Evolutionary conservation across 495 filamentous ascomycete genomes (phyloP), one percentile per base, ranked within the genome.

Genomic region (Annulohypoxylon bovei): DNA sequence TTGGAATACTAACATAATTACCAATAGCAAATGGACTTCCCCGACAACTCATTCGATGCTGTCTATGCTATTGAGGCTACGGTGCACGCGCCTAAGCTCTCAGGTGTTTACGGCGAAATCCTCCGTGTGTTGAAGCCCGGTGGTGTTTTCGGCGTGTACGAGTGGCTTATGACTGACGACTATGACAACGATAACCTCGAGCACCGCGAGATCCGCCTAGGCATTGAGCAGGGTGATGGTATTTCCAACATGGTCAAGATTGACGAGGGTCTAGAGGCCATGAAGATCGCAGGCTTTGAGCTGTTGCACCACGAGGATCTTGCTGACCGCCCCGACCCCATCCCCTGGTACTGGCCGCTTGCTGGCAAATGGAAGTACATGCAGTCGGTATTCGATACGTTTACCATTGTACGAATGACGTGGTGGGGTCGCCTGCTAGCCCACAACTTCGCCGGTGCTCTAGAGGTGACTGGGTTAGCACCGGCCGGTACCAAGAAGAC

Each of bases 41-140:
- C 93, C 50, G 88, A 93, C 72, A 92, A 96, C 84, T 84, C 79
- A 50, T 99, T 99, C 81, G 96, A 99, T 68, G 93, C 92, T 71
- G 95, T 99, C 49, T 98, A 99, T 76, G 95, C 96, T 65, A 99
- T 99, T 75, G 95, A 99, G 81, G 95, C 95, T 6, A 99, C 95
- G 27, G 92, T 95, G 39, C 96, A 99, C 81, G 95, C 95, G 3
- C 95, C 96, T 53, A 92, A 90, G 71, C 88, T 99, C n/a, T 93
- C 91, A 66, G 96, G 93, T 64, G 93, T 99, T 55, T 99, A 99
- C 82, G 87, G 85, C 78, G 89, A 99, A 79, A 98, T 98, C 77
- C 92, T 90, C 87, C 92, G 93, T 30, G 95, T 98, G 42, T 84
- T 99, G 53, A 99, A 98, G 87, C 95, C 95, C 49, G 95, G 96